Base-by-base conservation (phyloP, 768 basidiomycete genomes). In the Pisolithus albus region DNA sequence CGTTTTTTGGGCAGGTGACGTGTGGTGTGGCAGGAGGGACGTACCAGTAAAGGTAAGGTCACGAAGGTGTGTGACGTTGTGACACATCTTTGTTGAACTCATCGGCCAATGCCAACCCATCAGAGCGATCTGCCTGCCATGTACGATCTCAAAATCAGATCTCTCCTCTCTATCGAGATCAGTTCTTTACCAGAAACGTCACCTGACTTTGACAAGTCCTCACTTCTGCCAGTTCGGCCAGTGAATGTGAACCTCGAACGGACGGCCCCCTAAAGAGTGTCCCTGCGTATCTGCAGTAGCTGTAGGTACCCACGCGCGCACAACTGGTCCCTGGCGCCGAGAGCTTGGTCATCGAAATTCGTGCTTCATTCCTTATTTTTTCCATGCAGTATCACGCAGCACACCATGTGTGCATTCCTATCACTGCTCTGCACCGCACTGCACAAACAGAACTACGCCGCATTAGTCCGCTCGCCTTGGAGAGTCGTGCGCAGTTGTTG, bases 11-110 rank as follows among this genome's bases (percentile, higher is more conserved):
- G 36, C 15, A 21, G 47, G 21, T 23, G 26, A 38, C 23, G 18
- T 34, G 34, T 11, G 5, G 34, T 15, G 34, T 11, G 34, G 34
- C 34, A 34, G 13, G 34, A 13, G 34, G 34, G 11, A 34, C 15
- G 34, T 30, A 7, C 30, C 15, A n/a, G 5, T 47, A 15, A 18
- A 30, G 18, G 11, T 34, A 53, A 37, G 34, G 38, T 38, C 44
- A 54, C n/a, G 7, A 7, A 55, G 64, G 53, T 66, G 50, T n/a
- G 50, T n/a, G 7, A 46, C 13, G 51, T 32, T 47, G 49, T 51
- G 47, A 48, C 18, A 48, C 26, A 11, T 24, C 24, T 28, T 45
- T 26, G 30, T 32, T 39, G 26, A 15, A 36, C 30, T 44, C 51
- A 47, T 23, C 47, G 26, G 4, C 26, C 26, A 26, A 26, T 7